phyloP scores from a whole-genome alignment of 495 filamentous ascomycete genomes.

The Penicillium argentinense region DNA sequence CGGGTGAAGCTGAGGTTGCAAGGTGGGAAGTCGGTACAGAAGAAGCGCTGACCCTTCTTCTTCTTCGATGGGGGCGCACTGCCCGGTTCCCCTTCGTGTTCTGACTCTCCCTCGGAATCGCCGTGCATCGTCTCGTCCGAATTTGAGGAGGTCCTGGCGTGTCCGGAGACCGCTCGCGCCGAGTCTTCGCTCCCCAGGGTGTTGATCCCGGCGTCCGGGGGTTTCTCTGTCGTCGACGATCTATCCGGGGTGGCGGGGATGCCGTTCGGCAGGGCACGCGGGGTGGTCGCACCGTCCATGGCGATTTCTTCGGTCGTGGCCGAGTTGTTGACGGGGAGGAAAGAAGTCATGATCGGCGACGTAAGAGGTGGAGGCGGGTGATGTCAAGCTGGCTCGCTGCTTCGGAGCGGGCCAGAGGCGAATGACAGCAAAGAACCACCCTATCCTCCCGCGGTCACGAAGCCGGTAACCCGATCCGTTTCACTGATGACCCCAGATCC shows the following conservation, averaged over 20 bases:
- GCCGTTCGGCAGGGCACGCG: slow-evolving; percentile 52
- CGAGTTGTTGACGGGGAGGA: slow-evolving; percentile 76
- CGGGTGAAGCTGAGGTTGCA: slow-evolving; percentile 94
- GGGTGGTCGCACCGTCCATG: slow-evolving; percentile 59
- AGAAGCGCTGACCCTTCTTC: slow-evolving; percentile 96
- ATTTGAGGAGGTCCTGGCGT: slow-evolving; percentile 35
- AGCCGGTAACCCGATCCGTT: slow-evolving; percentile 23
- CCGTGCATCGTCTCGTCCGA: slow-evolving; percentile 75
- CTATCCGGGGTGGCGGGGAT: slow-evolving; percentile 36
- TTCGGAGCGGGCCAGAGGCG: slow-evolving; percentile 12
- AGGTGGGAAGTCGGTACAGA: slow-evolving; percentile 94
- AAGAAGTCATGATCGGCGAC: slow-evolving; percentile 54
- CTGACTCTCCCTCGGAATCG: slow-evolving; percentile 76
- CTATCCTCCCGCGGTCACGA: slow-evolving; percentile 25
- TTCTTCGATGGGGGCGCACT: slow-evolving; percentile 73
- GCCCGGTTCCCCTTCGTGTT: slow-evolving; percentile 69
- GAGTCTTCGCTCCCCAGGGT: slow-evolving; percentile 13
- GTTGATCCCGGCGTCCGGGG: slow-evolving; percentile 11
- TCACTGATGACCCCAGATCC: slow-evolving; percentile 18
- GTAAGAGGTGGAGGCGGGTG: slow-evolving; percentile 40
- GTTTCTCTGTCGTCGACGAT: slow-evolving; percentile 24
- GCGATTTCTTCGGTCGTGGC: slow-evolving; percentile 53
- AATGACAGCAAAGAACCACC: slow-evolving; percentile 10
- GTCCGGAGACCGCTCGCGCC: slow-evolving; percentile 14
- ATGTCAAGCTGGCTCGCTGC: slow-evolving; percentile 38